Percentiles rank a stretch among this genome's conserved stretches.
Conservation (phyloP, 441 rosid genomes). For the Adansonia grandidieri region DNA sequence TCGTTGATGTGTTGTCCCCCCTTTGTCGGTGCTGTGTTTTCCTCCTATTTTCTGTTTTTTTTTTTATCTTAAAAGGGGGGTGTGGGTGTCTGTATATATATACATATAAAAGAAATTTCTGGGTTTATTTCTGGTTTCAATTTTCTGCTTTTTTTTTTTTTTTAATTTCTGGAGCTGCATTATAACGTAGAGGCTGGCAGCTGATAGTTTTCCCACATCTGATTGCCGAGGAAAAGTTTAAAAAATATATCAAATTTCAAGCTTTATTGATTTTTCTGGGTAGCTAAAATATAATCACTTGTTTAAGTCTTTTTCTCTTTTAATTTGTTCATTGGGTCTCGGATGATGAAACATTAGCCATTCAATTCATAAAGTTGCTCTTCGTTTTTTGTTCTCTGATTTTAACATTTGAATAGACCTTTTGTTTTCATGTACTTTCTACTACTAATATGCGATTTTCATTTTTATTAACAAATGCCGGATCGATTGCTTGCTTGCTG, state of each 20-base stretch:
- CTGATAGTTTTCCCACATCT: neutral
- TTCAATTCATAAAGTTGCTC: neutral
- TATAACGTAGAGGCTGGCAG: neutral
- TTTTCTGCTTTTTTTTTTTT: neutral
- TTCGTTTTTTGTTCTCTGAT: neutral
- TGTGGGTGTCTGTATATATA: neutral
- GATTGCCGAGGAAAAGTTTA: neutral
- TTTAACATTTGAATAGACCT: constrained; percentile 1
- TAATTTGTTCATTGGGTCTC: neutral
- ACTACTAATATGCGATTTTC: neutral
- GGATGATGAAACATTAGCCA: constrained; percentile 5
- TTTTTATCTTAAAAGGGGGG: neutral
- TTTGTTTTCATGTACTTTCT: neutral
- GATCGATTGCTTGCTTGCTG: constrained; percentile 26
- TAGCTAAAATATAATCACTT: neutral
- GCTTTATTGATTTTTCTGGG: neutral
- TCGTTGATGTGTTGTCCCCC: neutral
- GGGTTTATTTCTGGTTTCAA: neutral
- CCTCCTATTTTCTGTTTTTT: neutral
- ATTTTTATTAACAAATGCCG: constrained; percentile 28
- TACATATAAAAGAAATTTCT: neutral
- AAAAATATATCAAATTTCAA: constrained; percentile 1
- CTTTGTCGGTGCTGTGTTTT: neutral
- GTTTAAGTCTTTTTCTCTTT: constrained; percentile 6
- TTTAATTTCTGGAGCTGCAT: constrained; percentile 17